Evolutionary conservation across 192 early-diverging fungal species (phyloP).

Genomic region (Polychytrium aggregatum): DNA sequence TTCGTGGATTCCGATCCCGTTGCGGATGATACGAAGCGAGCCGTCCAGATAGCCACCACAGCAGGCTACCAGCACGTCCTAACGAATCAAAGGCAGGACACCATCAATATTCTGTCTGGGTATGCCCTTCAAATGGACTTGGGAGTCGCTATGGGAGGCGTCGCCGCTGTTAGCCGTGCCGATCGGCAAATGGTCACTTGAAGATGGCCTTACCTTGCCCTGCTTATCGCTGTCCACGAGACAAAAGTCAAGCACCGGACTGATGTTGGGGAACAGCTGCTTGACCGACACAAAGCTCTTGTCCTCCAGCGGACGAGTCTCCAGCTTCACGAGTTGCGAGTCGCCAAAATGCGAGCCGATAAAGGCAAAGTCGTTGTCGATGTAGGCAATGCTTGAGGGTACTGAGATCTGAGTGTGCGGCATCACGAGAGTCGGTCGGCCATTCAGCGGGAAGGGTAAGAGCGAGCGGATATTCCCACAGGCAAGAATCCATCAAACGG

Average conservation of each 20-base stretch:
- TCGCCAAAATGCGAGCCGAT: conserved; percentile 81
- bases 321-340: conserved; percentile 63
- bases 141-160: too few relatives aligned
- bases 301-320: conserved; percentile 3
- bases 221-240: conserved; percentile 66
- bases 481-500: not conserved
- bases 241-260: conserved; percentile 77
- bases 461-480: conserved; percentile 3
- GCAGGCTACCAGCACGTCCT: conserved; percentile 75
- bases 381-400: conserved; percentile 48
- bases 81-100: too few relatives aligned
- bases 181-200: too few relatives aligned
- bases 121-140: too few relatives aligned
- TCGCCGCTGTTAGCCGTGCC: too few relatives aligned
- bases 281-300: conserved; percentile 45
- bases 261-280: conserved; percentile 59
- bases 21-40: conserved; percentile 68
- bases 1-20: conserved; percentile 78
- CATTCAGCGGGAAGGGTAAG: not conserved
- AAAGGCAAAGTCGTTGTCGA: conserved; percentile 59
- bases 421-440: too few relatives aligned
- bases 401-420: conserved; percentile 15
- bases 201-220: conserved; percentile 27
- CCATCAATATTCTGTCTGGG: too few relatives aligned
- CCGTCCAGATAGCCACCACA: conserved; percentile 67